phyloP scores from a whole-genome alignment of 2,329 filamentous ascomycete genomes.

The Byssochlamys sp. region DNA sequence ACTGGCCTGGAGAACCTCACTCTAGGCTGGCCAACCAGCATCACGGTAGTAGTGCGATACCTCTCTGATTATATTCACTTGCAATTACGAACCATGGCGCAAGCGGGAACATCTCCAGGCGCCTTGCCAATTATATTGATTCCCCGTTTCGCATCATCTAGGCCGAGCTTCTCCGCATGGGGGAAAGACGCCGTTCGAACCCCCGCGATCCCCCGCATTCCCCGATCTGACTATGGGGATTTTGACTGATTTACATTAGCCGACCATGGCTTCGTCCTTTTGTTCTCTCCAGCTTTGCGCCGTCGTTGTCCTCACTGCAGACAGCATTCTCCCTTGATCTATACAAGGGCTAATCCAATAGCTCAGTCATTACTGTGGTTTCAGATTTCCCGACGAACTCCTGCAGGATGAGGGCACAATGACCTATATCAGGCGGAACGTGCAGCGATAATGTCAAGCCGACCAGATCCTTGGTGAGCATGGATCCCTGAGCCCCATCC shows the following conservation, averaged over 20 bases:
- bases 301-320: not conserved
- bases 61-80: too few species aligned
- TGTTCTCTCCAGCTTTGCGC: not conserved
- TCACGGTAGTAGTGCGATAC: too few species aligned
- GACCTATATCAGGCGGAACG: not conserved
- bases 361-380: not conserved
- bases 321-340: not conserved
- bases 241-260: not conserved
- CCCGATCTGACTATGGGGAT: not conserved
- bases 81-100: too few species aligned
- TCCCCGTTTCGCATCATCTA: too few species aligned
- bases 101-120: too few species aligned
- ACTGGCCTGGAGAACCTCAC: too few species aligned
- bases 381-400: not conserved
- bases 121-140: too few species aligned
- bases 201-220: not conserved
- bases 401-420: not conserved
- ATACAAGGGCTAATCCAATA: not conserved
- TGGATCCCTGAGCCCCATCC: not conserved
- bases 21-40: too few species aligned
- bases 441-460: not conserved
- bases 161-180: not conserved
- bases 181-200: not conserved
- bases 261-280: not conserved
- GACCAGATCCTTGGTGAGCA: not conserved